Percentiles rank a stretch among this genome's conserved stretches.
phyloP scores from a whole-genome alignment of 1,284 basidiomycete genomes.

The Sporisorium graminicola region DNA sequence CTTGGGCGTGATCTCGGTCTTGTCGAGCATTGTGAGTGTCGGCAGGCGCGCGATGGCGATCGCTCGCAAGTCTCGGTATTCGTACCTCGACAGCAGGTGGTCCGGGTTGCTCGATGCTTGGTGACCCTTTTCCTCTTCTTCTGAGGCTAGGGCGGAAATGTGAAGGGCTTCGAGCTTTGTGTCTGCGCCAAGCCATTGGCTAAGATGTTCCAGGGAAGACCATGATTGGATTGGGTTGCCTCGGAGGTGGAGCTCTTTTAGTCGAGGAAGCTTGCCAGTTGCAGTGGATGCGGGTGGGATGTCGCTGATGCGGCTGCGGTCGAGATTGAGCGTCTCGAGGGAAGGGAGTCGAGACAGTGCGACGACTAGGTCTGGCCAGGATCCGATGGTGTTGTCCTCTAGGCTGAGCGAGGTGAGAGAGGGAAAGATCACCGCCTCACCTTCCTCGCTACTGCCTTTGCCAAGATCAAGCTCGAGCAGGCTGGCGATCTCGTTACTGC shows the following conservation, averaged over 20 bases:
- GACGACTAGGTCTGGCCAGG: constrained; percentile 75
- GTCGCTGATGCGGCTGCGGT: constrained; percentile 75
- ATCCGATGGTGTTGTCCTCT: constrained; percentile 77
- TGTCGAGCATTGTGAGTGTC: constrained; percentile 78
- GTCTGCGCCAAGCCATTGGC: constrained; percentile 76
- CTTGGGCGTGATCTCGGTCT: constrained; percentile 76
- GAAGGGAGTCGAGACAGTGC: constrained; percentile 74
- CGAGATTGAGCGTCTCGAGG: constrained; percentile 78
- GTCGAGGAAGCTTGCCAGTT: constrained; percentile 63
- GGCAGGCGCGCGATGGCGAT: constrained; percentile 81
- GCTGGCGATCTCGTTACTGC: constrained; percentile 77
- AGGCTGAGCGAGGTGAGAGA: constrained; percentile 78
- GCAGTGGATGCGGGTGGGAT: constrained; percentile 72
- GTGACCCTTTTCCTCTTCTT: neutral
- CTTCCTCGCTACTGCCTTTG: neutral
- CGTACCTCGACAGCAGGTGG: constrained; percentile 41
- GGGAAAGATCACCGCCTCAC: constrained; percentile 14
- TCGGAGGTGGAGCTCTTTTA: constrained; percentile 78
- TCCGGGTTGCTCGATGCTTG: neutral
- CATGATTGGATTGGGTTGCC: constrained; percentile 77
- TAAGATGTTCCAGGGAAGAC: constrained; percentile 79
- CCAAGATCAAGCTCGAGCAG: neutral
- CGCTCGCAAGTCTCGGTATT: constrained; percentile 74
- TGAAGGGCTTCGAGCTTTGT: constrained; percentile 17
- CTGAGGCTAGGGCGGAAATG: constrained; percentile 15